Conservation (phyloP, 805 yeast species). For the Spathaspora passalidarum region DNA sequence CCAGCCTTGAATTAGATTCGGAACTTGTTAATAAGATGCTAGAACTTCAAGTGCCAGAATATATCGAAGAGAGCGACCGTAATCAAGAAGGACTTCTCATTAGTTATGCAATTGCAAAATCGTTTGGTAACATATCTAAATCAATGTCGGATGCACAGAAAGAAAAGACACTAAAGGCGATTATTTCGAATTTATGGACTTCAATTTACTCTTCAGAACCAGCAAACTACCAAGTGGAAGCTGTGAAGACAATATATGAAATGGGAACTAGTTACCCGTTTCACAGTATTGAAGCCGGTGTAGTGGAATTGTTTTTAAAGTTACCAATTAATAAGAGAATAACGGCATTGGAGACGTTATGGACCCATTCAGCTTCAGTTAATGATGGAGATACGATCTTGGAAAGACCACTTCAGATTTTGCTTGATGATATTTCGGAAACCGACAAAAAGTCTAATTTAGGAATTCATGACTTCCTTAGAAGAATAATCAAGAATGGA, state of each 20-base stretch:
- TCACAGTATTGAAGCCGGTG: conserved; percentile 67
- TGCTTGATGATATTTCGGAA: conserved; percentile 52
- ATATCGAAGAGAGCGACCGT: background rate
- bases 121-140: conserved; percentile 35
- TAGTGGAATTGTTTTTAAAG: conserved; percentile 53
- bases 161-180: conserved; percentile 36
- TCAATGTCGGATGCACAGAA: conserved; percentile 29
- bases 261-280: conserved; percentile 53
- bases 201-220: conserved; percentile 50
- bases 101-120: conserved; percentile 43
- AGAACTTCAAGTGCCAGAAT: background rate
- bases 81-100: conserved; percentile 14
- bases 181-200: conserved; percentile 52
- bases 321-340: conserved; percentile 35
- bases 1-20: background rate
- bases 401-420: conserved; percentile 59
- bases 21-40: background rate
- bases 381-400: conserved; percentile 52
- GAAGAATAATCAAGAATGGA: conserved; percentile 37
- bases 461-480: conserved; percentile 12
- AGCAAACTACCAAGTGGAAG: conserved; percentile 60
- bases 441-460: conserved; percentile 8
- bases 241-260: conserved; percentile 61
- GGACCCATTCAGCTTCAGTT: conserved; percentile 64
- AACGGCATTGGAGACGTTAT: conserved; percentile 59